Evolutionary conservation across 495 filamentous ascomycete species (phyloP), one percentile per base, ranked within the genome.

Genomic region (Aspergillus leporis): DNA sequence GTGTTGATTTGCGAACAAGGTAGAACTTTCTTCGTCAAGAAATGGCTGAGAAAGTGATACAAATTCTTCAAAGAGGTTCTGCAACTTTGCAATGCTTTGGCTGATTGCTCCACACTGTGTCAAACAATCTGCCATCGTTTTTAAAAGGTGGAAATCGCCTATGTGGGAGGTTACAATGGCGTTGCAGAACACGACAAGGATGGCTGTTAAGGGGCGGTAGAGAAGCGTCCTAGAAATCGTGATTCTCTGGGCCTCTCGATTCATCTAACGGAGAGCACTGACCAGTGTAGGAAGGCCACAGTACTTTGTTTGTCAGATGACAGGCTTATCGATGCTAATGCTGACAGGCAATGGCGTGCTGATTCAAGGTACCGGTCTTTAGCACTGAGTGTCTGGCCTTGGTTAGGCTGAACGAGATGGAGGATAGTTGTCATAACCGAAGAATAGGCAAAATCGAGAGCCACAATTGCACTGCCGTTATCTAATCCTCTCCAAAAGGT

Each of bases 231-330:
- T 65, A 23, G 13, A 22, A 18, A 12, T n/a, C 16, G 31, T 40
- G 13, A 48, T 13, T 18, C 4, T 21, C 16, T 19, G 41, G 41
- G 41, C 5, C 25, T 47, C 49, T 8, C 18, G 14, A 19, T 1
- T 5, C 6, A 6, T 28, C 3, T 6, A 28, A 28, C 12, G 23
- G n/a, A 18, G 9, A 45, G 36, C 16, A 55, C 50, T 58, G 2
- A 66, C 66, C 63, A 66, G 52, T 69, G 64, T 18, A 64, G 19
- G 28, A 62, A 64, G 40, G 47, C 61, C n/a, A 66, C 63, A 5
- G 61, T 61, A 5, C 57, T 51, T 23, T 66, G 53, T 28, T 59
- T 58, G 23, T 69, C 61, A 12, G 41, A 34, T 0, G 61, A 61
- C 4, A 61, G 46, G 38, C 66, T 66, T 41, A 69, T 63, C 3